Conservation (phyloP, 1,284 basidiomycete species). For the Malassezia brasiliensis region DNA sequence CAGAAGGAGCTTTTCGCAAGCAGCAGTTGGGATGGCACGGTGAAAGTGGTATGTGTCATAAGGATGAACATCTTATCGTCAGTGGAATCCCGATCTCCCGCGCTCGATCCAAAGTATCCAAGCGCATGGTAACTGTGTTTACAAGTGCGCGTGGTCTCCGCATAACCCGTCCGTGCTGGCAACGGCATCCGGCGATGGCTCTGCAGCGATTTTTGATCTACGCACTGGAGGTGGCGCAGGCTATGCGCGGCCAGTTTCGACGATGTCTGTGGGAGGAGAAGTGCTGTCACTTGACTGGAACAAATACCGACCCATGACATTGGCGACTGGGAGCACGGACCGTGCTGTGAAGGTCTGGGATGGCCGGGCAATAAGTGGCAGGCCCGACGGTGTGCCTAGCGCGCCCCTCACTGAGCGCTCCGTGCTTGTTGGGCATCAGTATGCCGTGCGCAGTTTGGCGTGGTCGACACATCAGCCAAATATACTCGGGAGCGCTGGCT, state of each 20-base stretch:
- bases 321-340: constrained; percentile 74
- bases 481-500: constrained; percentile 71
- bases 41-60: constrained; percentile 64
- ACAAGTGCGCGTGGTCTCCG: constrained; percentile 80
- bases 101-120: constrained; percentile 69
- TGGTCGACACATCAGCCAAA: constrained; percentile 59
- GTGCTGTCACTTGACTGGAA: constrained; percentile 77
- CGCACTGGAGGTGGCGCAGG: constrained; percentile 15
- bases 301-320: constrained; percentile 69
- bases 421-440: constrained; percentile 50
- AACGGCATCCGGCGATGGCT: constrained; percentile 66
- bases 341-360: constrained; percentile 73
- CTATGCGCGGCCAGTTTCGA: constrained; percentile 11
- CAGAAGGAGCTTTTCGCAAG: constrained; percentile 82
- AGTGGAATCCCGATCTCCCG: constrained; percentile 70
- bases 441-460: constrained; percentile 52
- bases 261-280: constrained; percentile 39
- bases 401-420: constrained; percentile 19
- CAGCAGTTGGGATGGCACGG: constrained; percentile 73
- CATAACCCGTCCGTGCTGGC: constrained; percentile 72
- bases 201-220: constrained; percentile 36
- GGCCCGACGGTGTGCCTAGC: background rate
- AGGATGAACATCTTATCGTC: background rate
- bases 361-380: constrained; percentile 34
- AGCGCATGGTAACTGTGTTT: constrained; percentile 73